Percentiles rank a stretch among this genome's conserved stretches.
Evolutionary conservation across 495 filamentous ascomycete genomes (phyloP).

Genomic region (Lasiosphaeria miniovina): DNA sequence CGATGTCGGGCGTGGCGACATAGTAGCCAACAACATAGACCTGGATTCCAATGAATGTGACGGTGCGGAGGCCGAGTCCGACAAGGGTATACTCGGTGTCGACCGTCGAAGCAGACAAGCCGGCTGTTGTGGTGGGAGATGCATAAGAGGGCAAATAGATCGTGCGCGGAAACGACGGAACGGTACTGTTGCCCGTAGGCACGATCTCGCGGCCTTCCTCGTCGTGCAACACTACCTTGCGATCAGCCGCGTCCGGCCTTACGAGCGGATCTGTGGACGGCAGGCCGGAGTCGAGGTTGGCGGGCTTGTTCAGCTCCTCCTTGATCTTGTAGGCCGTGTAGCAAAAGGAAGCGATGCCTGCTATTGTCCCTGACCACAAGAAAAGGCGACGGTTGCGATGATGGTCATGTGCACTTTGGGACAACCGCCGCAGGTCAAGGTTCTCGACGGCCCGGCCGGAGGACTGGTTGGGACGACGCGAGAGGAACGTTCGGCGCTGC

Average conservation of each 20-base stretch:
- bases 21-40: conserved; percentile 95
- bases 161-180: conserved; percentile 76
- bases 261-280: conserved; percentile 44
- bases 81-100: conserved; percentile 75
- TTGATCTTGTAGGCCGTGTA: conserved; percentile 44
- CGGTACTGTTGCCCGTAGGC: conserved; percentile 74
- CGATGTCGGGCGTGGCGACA: conserved; percentile 74
- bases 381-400: conserved; percentile 45
- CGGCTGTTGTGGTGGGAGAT: conserved; percentile 18
- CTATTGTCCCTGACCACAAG: conserved; percentile 43
- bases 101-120: conserved; percentile 13
- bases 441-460: conserved; percentile 37
- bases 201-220: conserved; percentile 64
- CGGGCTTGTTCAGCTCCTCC: conserved; percentile 32
- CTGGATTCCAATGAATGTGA: conserved; percentile 84
- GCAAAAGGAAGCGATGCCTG: conserved; percentile 48
- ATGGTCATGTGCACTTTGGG: conserved; percentile 39
- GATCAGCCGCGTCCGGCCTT: conserved; percentile 40
- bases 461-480: conserved; percentile 14
- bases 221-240: conserved; percentile 55
- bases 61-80: conserved; percentile 81
- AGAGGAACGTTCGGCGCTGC: conserved; percentile 38
- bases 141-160: conserved; percentile 57
- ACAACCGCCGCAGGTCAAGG: conserved; percentile 45
- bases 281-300: conserved; percentile 44